These are phyloP conservation scores for Xylaria sp. DNA, from an alignment of 2,329 filamentous ascomycete genomes.

Conservation along the genomic window DNA sequence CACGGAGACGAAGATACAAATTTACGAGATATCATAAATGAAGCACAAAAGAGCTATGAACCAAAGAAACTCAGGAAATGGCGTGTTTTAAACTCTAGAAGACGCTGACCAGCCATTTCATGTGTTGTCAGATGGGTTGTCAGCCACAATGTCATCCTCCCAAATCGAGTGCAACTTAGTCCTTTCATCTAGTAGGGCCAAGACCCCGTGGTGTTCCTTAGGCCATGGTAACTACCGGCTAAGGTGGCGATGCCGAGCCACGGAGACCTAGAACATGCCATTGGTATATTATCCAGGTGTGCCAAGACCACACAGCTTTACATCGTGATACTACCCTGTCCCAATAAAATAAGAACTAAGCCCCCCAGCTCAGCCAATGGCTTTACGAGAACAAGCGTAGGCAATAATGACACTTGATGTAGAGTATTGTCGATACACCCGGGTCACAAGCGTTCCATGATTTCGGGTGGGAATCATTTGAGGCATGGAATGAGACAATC, in stretches of 20 bases:
- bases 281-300: slow-evolving; percentile 45
- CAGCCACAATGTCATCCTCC: slow-evolving; percentile 39
- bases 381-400: slow-evolving; percentile 14
- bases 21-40: slow-evolving; percentile 21
- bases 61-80: slow-evolving; percentile 32
- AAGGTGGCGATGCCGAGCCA: slow-evolving; percentile 43
- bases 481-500: slow-evolving; percentile 38
- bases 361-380: slow-evolving; percentile 47
- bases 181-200: slow-evolving; percentile 25
- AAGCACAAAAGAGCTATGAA: slow-evolving; percentile 28
- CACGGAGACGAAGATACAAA: slow-evolving; percentile 14
- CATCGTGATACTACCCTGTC: slow-evolving; percentile 37
- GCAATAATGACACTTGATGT: slow-evolving; percentile 18
- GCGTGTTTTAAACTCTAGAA: slow-evolving; percentile 19
- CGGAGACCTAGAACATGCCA: slow-evolving; percentile 46
- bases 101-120: slow-evolving; percentile 11
- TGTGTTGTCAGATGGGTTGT: slow-evolving; percentile 16
- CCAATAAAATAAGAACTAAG: slow-evolving; percentile 34
- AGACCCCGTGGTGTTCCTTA: slow-evolving; percentile 19
- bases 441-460: slow-evolving; percentile 21
- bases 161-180: slow-evolving; percentile 40
- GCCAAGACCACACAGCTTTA: slow-evolving; percentile 43
- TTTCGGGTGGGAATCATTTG: slow-evolving; percentile 23
- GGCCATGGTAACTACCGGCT: slow-evolving; percentile 41
- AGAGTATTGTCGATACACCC: slow-evolving; percentile 14